These are phyloP conservation scores for Emmonsia crescens DNA, from an alignment of 2,329 filamentous ascomycete genomes.

Conservation along the genomic window DNA sequence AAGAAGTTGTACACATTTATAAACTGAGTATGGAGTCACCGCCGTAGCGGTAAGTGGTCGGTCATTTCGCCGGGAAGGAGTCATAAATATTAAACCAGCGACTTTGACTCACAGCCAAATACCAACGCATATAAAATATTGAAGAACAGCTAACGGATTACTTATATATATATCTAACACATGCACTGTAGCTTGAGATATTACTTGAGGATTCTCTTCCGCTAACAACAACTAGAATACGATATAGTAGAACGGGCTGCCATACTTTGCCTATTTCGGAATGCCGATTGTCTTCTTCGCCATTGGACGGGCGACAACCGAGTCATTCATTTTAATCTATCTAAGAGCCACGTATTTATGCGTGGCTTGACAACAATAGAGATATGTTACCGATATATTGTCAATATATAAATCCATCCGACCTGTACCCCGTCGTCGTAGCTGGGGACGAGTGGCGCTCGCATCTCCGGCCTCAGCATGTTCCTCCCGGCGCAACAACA, in stretches of 20 bases:
- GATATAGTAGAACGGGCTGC: background rate
- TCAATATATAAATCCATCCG: background rate
- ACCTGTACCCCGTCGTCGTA: background rate
- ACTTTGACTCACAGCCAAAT: background rate
- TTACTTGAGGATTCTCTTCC: background rate
- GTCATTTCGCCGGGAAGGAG: background rate
- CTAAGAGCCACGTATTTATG: background rate
- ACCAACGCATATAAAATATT: background rate
- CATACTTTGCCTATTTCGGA: background rate
- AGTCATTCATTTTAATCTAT: background rate
- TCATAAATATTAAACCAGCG: background rate
- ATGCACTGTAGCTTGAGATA: background rate
- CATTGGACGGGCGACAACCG: background rate
- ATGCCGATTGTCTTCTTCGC: background rate
- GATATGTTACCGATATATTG: background rate
- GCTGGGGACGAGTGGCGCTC: background rate
- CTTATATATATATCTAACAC: too few relatives aligned
- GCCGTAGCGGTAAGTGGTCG: background rate
- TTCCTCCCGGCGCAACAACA: background rate
- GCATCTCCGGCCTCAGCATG: background rate
- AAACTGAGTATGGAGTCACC: too few relatives aligned
- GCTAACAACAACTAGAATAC: background rate
- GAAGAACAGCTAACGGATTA: background rate
- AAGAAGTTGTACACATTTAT: background rate
- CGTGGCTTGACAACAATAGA: background rate